phyloP scores from a whole-genome alignment of 768 basidiomycete genomes.

The Galerina marginata region DNA sequence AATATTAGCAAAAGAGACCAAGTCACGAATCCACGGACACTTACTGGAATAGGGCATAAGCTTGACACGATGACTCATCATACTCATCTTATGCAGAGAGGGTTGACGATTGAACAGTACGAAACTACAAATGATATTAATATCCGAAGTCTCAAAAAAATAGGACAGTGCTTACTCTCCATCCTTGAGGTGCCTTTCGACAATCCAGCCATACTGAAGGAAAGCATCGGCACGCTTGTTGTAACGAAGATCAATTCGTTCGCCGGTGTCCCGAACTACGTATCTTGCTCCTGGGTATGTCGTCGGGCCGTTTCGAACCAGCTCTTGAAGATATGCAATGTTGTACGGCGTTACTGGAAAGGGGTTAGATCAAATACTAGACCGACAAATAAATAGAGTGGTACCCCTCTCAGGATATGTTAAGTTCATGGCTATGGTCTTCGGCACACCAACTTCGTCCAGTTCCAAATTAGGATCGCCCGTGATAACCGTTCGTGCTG shows the following conservation, averaged over 20 bases:
- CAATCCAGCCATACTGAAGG: constrained; percentile 97
- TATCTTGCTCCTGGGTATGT: constrained; percentile 96
- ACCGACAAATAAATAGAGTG: not conserved
- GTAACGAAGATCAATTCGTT: constrained; percentile 95
- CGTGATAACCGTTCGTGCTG: constrained; percentile 98
- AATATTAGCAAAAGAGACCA: constrained; percentile 13
- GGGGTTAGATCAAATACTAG: not conserved
- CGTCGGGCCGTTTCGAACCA: constrained; percentile 94
- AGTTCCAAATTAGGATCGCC: constrained; percentile 97
- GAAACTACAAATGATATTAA: constrained; percentile 50
- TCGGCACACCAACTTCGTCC: constrained; percentile 97
- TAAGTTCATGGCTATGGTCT: constrained; percentile 94
- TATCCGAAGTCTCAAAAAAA: constrained; percentile 3
- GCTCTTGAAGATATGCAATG: constrained; percentile 89
- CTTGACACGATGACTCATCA: constrained; percentile 99
- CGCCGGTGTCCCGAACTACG: constrained; percentile 95
- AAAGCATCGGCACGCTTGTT: constrained; percentile 96
- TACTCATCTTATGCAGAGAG: constrained; percentile 99
- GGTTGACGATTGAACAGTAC: constrained; percentile 99
- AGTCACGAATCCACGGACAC: constrained; percentile 34
- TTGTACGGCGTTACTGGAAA: constrained; percentile 93
- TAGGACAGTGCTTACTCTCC: constrained; percentile 79
- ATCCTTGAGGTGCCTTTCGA: constrained; percentile 96
- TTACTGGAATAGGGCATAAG: constrained; percentile 97
- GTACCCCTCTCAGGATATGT: constrained; percentile 96